Evolutionary conservation across 208 protist genomes (phyloP).

Genomic region (Leishmania arabica): DNA sequence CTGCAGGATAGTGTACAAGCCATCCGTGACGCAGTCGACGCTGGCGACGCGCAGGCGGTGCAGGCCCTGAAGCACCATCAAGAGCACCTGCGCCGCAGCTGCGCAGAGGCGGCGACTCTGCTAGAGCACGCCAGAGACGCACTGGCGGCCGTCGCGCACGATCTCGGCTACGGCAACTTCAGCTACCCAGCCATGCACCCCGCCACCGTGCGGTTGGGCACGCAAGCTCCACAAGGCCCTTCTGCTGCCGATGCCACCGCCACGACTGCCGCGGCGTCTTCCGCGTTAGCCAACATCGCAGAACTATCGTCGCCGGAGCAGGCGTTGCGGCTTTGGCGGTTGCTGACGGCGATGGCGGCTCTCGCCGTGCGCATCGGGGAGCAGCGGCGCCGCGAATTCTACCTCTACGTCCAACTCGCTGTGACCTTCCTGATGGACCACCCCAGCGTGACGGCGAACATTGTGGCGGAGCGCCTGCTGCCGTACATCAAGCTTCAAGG

Average conservation of each 20-base stretch:
- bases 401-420: slow-evolving; percentile 53
- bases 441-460: slow-evolving; percentile 38
- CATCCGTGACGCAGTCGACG: slow-evolving; percentile 5
- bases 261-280: neutral
- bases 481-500: slow-evolving; percentile 51
- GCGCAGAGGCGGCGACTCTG: slow-evolving; percentile 16
- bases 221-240: neutral
- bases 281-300: slow-evolving; percentile 27
- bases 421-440: slow-evolving; percentile 50
- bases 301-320: slow-evolving; percentile 41
- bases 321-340: slow-evolving; percentile 49
- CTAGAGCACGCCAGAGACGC: slow-evolving; percentile 27
- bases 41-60: neutral
- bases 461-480: slow-evolving; percentile 51
- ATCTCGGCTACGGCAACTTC: slow-evolving; percentile 24
- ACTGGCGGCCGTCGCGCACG: slow-evolving; percentile 22
- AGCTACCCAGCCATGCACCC: neutral
- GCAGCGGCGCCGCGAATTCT: slow-evolving; percentile 44
- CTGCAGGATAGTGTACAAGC: slow-evolving; percentile 11
- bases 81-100: slow-evolving; percentile 13
- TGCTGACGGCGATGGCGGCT: slow-evolving; percentile 46
- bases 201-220: neutral
- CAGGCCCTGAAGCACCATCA: slow-evolving; percentile 10
- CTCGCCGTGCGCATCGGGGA: slow-evolving; percentile 38
- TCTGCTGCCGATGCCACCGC: neutral